Conservation (phyloP, 441 rosid species). For the Bruguiera hainesii region DNA sequence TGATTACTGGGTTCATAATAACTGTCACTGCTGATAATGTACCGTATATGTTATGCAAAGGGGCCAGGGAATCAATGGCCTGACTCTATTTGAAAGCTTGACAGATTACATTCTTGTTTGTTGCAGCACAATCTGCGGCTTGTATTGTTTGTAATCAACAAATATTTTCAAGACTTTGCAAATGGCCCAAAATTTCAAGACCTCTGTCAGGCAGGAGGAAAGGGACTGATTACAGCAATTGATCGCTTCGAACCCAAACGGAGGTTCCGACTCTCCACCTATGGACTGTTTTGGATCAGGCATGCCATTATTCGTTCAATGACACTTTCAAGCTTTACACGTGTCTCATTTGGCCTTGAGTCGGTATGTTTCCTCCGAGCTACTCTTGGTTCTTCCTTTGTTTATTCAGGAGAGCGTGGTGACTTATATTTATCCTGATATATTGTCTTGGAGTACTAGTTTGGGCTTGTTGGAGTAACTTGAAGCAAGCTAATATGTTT, state of each 20-base stretch:
- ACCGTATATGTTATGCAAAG: not conserved
- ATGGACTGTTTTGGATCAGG: constrained; percentile 85
- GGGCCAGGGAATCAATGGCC: too few species aligned
- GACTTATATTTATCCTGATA: not conserved
- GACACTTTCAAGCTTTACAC: constrained; percentile 79
- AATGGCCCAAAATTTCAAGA: constrained; percentile 79
- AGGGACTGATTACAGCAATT: constrained; percentile 78
- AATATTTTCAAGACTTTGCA: constrained; percentile 75
- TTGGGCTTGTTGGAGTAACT: not conserved
- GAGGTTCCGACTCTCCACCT: constrained; percentile 74
- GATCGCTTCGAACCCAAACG: constrained; percentile 85
- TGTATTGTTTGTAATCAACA: constrained; percentile 76
- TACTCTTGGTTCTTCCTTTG: not conserved
- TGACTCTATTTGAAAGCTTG: not conserved
- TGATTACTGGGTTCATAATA: not conserved
- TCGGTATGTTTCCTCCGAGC: constrained; percentile 45
- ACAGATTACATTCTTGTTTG: constrained; percentile 3
- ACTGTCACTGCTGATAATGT: not conserved
- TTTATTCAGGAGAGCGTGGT: not conserved
- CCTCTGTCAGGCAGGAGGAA: constrained; percentile 92
- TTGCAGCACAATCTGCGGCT: constrained; percentile 96
- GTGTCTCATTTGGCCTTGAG: constrained; percentile 84
- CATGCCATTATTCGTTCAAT: constrained; percentile 81
- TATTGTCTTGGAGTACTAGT: not conserved
- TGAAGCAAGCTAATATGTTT: not conserved